Base-by-base conservation (phyloP, 805 yeast genomes). In the Teunomyces gatunensis region DNA sequence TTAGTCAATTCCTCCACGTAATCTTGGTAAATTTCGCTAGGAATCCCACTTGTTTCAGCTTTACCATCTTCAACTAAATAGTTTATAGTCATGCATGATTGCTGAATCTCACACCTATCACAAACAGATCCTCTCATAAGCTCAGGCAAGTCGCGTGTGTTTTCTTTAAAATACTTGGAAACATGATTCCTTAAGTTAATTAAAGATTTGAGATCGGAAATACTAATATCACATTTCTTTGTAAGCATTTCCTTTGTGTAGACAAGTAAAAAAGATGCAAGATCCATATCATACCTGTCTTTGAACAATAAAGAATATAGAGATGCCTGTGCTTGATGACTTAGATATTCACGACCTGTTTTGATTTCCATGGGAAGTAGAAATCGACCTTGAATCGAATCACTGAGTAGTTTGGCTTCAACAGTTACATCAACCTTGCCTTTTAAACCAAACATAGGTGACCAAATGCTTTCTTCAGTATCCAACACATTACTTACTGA, bases 401-500 rank as follows among this genome's bases (percentile, higher is more conserved):
- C 21, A 55, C 53, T 6, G 6, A 77, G 60, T 21, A 69, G 20
- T 6, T 28, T 63, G 0, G 87, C 85, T 54, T 85, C 86, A 1
- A 89, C 75, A 0, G 96, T 89, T 2, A 85, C 96, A 68, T 94
- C 99, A 13, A 91, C 81, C 55, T 85, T 80, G 0, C 99, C 99
- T 54, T 89, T 81, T 6, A 94, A 66, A 0, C 99, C 99, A 68
- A 79, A 90, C 60, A 80, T 77, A 0, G 97, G 96, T 0, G 97
- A 89, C 89, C 96, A 84, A 11, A 94, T 84, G 56, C 84, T 87
- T 58, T 94, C 97, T 64, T 94, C 99, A 7, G 89, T 80, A 58
- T 88, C 96, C 29, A 89, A 69, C 6, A 90, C 78, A 48, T 84
- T 82, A 12, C 80, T 71, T 0, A 87, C 81, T 0, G 50, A 44